Evolutionary conservation across 164 flowering plant genomes (phyloP).

Genomic region (Vitis vinifera): DNA sequence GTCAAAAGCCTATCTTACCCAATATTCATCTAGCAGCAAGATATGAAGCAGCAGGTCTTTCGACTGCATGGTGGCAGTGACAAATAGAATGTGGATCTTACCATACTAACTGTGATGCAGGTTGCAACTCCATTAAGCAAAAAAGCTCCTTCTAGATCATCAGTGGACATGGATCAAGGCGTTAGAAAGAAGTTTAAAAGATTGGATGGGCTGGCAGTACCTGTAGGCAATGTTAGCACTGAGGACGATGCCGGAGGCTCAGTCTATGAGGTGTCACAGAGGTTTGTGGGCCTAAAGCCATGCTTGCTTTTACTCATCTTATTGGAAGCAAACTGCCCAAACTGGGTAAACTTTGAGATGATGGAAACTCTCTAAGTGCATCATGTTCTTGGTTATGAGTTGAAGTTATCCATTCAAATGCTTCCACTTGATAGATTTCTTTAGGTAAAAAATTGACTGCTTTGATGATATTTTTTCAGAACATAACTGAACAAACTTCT

Average conservation of each 20-base stretch:
- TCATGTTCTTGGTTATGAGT: background rate
- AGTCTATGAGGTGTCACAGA: slow-evolving; percentile 12
- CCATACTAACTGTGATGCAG: background rate
- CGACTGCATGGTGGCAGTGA: background rate
- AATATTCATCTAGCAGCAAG: background rate
- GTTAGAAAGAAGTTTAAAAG: slow-evolving; percentile 5
- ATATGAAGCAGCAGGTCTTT: background rate
- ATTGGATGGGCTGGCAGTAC: background rate
- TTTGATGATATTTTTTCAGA: background rate
- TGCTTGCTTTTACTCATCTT: background rate
- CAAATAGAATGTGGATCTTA: background rate
- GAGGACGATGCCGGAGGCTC: slow-evolving; percentile 5
- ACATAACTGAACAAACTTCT: slow-evolving; percentile 4
- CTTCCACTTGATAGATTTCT: background rate
- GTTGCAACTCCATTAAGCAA: background rate
- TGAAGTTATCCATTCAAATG: background rate
- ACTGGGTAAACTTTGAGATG: background rate
- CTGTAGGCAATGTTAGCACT: slow-evolving; percentile 2
- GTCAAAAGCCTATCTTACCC: background rate
- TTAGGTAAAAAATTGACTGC: background rate
- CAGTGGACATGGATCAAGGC: background rate
- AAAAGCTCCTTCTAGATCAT: background rate
- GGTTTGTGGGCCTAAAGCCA: slow-evolving; percentile 22
- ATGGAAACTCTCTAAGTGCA: background rate
- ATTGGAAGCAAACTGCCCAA: background rate